Conservation (phyloP, 352 stramenopile genomes). For the Globisporangium canariense region DNA sequence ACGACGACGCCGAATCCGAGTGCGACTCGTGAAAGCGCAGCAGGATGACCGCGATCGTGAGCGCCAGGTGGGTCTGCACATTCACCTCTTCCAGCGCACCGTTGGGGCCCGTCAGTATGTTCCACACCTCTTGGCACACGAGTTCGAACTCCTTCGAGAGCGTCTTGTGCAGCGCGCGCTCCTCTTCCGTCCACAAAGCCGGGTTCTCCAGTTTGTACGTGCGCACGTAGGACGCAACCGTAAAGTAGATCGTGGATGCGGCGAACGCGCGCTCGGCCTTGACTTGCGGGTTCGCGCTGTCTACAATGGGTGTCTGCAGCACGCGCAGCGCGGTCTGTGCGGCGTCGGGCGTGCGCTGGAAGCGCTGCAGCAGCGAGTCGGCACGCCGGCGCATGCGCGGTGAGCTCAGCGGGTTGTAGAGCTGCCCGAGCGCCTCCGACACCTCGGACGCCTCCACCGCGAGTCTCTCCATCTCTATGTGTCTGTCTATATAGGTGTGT, state of each 20-base stretch:
- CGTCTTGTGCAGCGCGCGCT: conserved; percentile 47
- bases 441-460: conserved; percentile 52
- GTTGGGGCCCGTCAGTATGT: conserved; percentile 62
- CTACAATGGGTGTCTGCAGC: conserved; percentile 46
- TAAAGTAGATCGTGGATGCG: conserved; percentile 70
- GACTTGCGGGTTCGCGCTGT: conserved; percentile 29
- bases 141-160: conserved; percentile 57
- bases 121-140: conserved; percentile 75
- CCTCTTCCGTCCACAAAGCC: conserved; percentile 40
- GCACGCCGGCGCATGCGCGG: conserved; percentile 62
- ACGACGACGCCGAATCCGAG: conserved; percentile 18
- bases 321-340: conserved; percentile 49
- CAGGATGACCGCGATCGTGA: conserved; percentile 76
- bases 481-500: not conserved
- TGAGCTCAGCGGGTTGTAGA: conserved; percentile 69
- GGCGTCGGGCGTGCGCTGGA: conserved; percentile 72
- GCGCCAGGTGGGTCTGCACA: conserved; percentile 67
- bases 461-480: not conserved
- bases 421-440: conserved; percentile 58
- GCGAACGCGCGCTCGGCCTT: conserved; percentile 61
- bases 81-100: conserved; percentile 46
- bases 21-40: conserved; percentile 73
- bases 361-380: conserved; percentile 71
- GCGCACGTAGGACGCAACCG: conserved; percentile 58
- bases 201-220: conserved; percentile 73